Conservation (phyloP, 208 protist genomes). For the Jaenimonas drosophilae region DNA sequence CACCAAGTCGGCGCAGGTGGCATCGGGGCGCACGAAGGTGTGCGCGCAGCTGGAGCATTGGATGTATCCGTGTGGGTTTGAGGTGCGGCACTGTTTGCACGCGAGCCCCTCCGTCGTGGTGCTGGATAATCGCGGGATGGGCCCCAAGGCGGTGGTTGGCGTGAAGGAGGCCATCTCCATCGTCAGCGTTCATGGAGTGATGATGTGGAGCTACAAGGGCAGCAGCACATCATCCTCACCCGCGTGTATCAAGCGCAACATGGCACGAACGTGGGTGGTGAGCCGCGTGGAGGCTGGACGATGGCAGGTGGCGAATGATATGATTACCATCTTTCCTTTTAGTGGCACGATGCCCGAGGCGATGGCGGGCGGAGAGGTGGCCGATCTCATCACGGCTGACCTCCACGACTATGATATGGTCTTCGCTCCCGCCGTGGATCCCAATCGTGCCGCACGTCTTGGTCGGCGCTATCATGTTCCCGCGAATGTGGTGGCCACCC, state of each 20-base stretch:
- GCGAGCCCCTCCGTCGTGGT: conserved; percentile 44
- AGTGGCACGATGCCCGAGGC: conserved; percentile 8
- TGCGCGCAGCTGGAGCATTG: conserved; percentile 74
- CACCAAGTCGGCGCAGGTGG: conserved; percentile 44
- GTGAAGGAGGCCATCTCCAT: conserved; percentile 64
- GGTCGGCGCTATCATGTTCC: conserved; percentile 50
- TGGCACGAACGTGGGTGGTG: conserved; percentile 52
- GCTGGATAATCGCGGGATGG: conserved; percentile 58
- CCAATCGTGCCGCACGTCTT: conserved; percentile 24
- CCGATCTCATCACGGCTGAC: too few relatives aligned
- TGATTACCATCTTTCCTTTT: conserved; percentile 64
- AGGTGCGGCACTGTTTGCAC: conserved; percentile 58
- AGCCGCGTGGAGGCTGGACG: conserved; percentile 22
- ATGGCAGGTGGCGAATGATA: conserved; percentile 77
- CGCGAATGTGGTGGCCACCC: conserved; percentile 32
- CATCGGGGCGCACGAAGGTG: conserved; percentile 67
- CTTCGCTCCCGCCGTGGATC: conserved; percentile 50
- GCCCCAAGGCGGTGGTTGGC: conserved; percentile 14
- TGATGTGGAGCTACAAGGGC: conserved; percentile 56
- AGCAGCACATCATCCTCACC: not conserved
- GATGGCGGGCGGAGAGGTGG: not conserved
- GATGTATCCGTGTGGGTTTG: conserved; percentile 69
- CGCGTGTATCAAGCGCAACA: conserved; percentile 67
- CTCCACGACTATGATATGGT: conserved; percentile 51
- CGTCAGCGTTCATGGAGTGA: conserved; percentile 73